Conservation (phyloP, 1,284 basidiomycete genomes). For the Boletus sp. region DNA sequence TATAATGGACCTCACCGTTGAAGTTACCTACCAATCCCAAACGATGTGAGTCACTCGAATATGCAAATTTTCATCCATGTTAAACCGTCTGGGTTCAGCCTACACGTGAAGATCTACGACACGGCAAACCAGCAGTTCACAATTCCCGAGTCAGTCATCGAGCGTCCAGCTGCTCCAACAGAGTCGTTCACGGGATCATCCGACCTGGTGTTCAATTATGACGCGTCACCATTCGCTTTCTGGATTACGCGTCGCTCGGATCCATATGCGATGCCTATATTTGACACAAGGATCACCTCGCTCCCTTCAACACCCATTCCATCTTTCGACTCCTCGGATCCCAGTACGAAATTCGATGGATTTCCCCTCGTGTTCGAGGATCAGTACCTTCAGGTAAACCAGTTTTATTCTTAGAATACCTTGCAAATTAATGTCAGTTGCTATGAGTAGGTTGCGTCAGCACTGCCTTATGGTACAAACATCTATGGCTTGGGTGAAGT, state of each 20-base stretch:
- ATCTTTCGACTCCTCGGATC: slow-evolving; percentile 43
- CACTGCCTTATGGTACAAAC: slow-evolving; percentile 61
- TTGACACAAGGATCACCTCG: slow-evolving; percentile 65
- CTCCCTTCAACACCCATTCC: slow-evolving; percentile 54
- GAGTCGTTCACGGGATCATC: slow-evolving; percentile 38
- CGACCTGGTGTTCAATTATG: slow-evolving; percentile 68
- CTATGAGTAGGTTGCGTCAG: slow-evolving; percentile 52
- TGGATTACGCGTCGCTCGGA: slow-evolving; percentile 70
- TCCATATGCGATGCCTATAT: slow-evolving; percentile 56
- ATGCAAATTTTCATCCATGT: not conserved
- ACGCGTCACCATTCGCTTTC: slow-evolving; percentile 65
- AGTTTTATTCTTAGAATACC: not conserved
- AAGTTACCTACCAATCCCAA: slow-evolving; percentile 62
- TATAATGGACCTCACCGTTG: slow-evolving; percentile 56
- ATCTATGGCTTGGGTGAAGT: slow-evolving; percentile 79
- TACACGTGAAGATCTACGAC: slow-evolving; percentile 78
- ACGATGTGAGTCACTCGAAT: slow-evolving; percentile 34
- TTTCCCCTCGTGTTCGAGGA: slow-evolving; percentile 77
- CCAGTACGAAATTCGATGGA: slow-evolving; percentile 49
- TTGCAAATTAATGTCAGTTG: not conserved
- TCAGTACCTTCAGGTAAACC: slow-evolving; percentile 52
- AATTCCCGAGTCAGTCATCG: slow-evolving; percentile 57
- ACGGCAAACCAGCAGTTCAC: slow-evolving; percentile 63
- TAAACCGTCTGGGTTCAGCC: slow-evolving; percentile 34
- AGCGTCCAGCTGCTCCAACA: slow-evolving; percentile 40